phyloP scores from a whole-genome alignment of 2,329 filamentous ascomycete genomes.

The Pyrenochaeta sp. region DNA sequence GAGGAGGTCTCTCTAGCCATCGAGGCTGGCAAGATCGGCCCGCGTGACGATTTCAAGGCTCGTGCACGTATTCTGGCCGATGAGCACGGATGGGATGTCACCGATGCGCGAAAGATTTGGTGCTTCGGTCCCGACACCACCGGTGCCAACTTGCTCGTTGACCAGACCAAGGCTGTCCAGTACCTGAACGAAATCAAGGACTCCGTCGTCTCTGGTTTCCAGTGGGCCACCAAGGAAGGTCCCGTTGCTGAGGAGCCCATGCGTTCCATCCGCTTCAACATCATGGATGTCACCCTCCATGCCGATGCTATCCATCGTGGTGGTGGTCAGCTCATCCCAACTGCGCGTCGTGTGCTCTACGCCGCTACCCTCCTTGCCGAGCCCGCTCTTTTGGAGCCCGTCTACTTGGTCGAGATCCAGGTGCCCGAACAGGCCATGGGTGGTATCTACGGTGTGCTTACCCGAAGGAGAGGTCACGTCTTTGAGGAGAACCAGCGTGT shows the following conservation, averaged over 20 bases:
- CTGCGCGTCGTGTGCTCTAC: constrained; percentile 96
- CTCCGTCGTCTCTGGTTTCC: constrained; percentile 99
- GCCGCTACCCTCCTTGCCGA: constrained; percentile 90
- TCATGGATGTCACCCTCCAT: constrained; percentile 99
- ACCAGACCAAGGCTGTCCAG: constrained; percentile 99
- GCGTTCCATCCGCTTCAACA: constrained; percentile 97
- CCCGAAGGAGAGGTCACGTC: constrained; percentile 97
- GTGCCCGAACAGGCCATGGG: constrained; percentile 99
- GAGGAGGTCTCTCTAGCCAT: constrained; percentile 94
- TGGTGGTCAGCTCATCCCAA: constrained; percentile 98
- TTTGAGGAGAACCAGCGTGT: constrained; percentile 98
- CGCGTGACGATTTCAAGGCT: constrained; percentile 98
- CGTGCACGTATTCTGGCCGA: constrained; percentile 96
- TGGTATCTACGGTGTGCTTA: constrained; percentile 99
- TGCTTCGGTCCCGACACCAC: constrained; percentile 98
- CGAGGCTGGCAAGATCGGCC: constrained; percentile 87
- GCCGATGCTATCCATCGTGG: constrained; percentile 99
- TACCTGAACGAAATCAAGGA: constrained; percentile 99
- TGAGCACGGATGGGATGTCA: constrained; percentile 99
- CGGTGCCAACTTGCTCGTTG: constrained; percentile 97
- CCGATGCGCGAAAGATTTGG: constrained; percentile 99
- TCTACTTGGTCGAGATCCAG: constrained; percentile 99
- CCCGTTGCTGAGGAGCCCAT: constrained; percentile 98
- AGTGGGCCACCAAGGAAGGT: constrained; percentile 98
- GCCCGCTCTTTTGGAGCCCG: constrained; percentile 91